These are phyloP conservation scores for Aureococcus anophagefferens DNA, from an alignment of 108 stramenopile genomes.

Conservation along the genomic window DNA sequence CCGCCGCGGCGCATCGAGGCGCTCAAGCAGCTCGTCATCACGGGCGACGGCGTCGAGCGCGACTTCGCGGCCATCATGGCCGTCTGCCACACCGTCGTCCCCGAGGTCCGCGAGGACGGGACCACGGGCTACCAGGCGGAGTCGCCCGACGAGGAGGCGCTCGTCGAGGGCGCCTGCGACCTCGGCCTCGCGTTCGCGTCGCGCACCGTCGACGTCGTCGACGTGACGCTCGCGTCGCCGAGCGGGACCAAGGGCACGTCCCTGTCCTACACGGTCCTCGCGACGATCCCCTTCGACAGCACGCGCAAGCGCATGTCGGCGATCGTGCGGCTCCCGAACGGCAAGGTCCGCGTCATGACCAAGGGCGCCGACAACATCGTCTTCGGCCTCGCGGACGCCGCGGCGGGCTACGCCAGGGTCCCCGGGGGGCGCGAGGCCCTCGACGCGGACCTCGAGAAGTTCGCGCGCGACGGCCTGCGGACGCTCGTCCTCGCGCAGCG, in stretches of 20 bases:
- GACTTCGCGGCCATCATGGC: constrained; percentile 43
- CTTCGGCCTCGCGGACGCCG: constrained; percentile 16
- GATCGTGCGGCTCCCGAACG: constrained; percentile 22
- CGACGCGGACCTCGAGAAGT: constrained; percentile 23
- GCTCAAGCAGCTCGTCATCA: background rate
- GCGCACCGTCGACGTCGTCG: constrained; percentile 1
- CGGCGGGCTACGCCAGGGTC: constrained; percentile 6
- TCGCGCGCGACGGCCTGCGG: constrained; percentile 43
- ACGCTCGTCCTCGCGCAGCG: constrained; percentile 40
- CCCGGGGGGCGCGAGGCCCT: constrained; percentile 6
- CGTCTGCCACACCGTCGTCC: constrained; percentile 47
- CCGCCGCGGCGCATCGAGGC: background rate
- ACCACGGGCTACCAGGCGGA: constrained; percentile 50
- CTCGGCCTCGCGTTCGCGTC: constrained; percentile 8
- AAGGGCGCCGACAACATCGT: constrained; percentile 51
- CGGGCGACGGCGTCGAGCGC: background rate
- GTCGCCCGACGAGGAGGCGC: constrained; percentile 45
- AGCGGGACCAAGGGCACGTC: no score
- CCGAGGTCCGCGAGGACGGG: constrained; percentile 9
- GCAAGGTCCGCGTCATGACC: constrained; percentile 20
- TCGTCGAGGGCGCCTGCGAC: constrained; percentile 31
- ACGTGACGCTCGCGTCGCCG: background rate
- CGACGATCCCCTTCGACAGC: constrained; percentile 18
- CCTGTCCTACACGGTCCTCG: constrained; percentile 1
- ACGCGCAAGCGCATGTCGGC: constrained; percentile 56